A percentile compares a stretch with the other conserved stretches of the same genome.
Evolutionary conservation across 352 stramenopile species (phyloP).

Genomic region (Pythium dissimile): DNA sequence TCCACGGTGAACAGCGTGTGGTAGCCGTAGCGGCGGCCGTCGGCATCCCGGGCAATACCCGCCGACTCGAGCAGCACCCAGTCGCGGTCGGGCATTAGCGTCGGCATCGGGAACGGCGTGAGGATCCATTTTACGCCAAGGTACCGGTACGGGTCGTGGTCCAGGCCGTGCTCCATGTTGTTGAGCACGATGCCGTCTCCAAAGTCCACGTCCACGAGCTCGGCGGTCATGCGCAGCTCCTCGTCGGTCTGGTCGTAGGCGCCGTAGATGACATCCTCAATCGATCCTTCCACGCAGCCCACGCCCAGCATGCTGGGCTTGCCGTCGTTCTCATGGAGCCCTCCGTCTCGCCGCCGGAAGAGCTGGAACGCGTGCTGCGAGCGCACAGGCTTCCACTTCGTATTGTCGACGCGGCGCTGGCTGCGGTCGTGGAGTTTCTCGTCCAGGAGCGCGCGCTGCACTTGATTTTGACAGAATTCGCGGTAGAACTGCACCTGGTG

Average conservation of each 20-base stretch:
- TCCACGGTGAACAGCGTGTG: conserved; percentile 42
- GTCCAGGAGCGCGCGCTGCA: conserved; percentile 26
- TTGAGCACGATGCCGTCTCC: conserved; percentile 38
- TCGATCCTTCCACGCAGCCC: conserved; percentile 34
- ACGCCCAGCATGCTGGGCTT: conserved; percentile 37
- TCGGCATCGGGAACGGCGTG: conserved; percentile 19
- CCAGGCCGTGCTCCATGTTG: conserved; percentile 37
- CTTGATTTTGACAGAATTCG: conserved; percentile 27
- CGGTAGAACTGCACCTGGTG: conserved; percentile 31
- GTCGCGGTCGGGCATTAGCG: conserved; percentile 29
- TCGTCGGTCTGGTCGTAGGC: conserved; percentile 45
- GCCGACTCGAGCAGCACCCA: conserved; percentile 42
- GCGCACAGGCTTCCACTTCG: conserved; percentile 44
- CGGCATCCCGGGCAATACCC: conserved; percentile 32
- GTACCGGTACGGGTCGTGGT: conserved; percentile 42
- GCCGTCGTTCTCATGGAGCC: conserved; percentile 27
- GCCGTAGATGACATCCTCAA: conserved; percentile 51
- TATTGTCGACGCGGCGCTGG: conserved; percentile 20
- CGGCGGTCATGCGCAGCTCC: conserved; percentile 38
- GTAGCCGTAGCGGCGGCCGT: conserved; percentile 33
- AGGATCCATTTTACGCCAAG: conserved; percentile 51
- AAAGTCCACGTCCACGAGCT: conserved; percentile 19
- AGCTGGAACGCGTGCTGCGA: conserved; percentile 36
- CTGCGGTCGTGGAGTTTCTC: conserved; percentile 19
- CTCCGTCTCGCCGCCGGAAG: conserved; percentile 32